Evolutionary conservation across 2,329 filamentous ascomycete species (phyloP).

Genomic region (Seiridium cupressi): DNA sequence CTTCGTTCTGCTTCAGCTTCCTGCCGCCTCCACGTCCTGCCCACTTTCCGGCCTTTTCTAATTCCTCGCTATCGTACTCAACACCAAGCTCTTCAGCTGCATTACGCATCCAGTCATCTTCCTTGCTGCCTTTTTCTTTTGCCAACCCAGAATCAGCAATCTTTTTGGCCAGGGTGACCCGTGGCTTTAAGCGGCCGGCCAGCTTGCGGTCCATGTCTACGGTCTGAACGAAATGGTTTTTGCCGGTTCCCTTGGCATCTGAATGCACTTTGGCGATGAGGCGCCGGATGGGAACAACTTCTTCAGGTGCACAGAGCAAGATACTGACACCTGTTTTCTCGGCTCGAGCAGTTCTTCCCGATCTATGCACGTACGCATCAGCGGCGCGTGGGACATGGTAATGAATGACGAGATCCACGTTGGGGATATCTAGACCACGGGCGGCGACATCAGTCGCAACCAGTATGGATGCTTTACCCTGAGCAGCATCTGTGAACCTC

Average conservation of each 20-base stretch:
- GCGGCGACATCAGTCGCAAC: constrained; percentile 93
- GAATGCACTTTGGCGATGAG: constrained; percentile 88
- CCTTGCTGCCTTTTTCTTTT: constrained; percentile 81
- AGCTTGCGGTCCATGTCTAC: constrained; percentile 82
- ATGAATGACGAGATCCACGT: constrained; percentile 86
- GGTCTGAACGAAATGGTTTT: constrained; percentile 71
- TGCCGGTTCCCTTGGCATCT: constrained; percentile 43
- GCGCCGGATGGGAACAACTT: constrained; percentile 79
- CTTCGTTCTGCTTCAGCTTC: constrained; percentile 72
- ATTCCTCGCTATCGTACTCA: constrained; percentile 87
- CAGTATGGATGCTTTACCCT: constrained; percentile 61
- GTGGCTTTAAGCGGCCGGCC: constrained; percentile 71
- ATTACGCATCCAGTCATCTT: constrained; percentile 79
- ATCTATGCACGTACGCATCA: constrained; percentile 93
- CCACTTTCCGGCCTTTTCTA: constrained; percentile 62
- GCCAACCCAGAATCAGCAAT: constrained; percentile 80
- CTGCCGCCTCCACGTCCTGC: constrained; percentile 71
- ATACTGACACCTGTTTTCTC: constrained; percentile 76
- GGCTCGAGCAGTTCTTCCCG: constrained; percentile 88
- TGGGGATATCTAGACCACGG: constrained; percentile 87
- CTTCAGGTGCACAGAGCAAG: constrained; percentile 86
- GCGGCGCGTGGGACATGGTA: constrained; percentile 92
- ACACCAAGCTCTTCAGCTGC: constrained; percentile 92
- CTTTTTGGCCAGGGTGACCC: constrained; percentile 79
- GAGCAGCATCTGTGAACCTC: constrained; percentile 69